Conservation (phyloP, 2,329 filamentous ascomycete genomes). For the Fusarium xyrophilum region DNA sequence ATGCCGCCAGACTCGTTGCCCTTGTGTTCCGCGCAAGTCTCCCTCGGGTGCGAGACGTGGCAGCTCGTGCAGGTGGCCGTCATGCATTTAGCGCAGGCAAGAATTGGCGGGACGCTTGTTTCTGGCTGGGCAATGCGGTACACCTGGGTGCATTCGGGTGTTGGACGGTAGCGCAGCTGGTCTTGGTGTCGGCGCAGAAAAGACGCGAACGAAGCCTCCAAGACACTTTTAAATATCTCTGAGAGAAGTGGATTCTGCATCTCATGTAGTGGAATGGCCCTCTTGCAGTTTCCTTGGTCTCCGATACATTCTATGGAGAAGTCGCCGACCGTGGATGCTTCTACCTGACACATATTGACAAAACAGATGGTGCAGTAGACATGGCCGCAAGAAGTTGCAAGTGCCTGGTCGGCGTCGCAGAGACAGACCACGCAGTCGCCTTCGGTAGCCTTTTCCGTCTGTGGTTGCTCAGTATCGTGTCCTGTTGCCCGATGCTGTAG, state of each 20-base stretch:
- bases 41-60: slow-evolving; percentile 43
- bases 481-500: not conserved
- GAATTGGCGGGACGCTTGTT: slow-evolving; percentile 1
- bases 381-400: slow-evolving; percentile 49
- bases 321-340: not conserved
- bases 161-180: slow-evolving; percentile 51
- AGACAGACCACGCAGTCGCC: slow-evolving; percentile 48
- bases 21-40: slow-evolving; percentile 47
- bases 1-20: slow-evolving; percentile 38
- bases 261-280: slow-evolving; percentile 39
- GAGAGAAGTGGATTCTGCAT: slow-evolving; percentile 39
- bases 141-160: slow-evolving; percentile 51
- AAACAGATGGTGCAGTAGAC: slow-evolving; percentile 54
- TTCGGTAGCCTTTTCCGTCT: not conserved
- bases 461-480: fast-evolving
- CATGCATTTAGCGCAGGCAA: slow-evolving; percentile 50
- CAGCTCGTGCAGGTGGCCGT: slow-evolving; percentile 47
- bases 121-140: slow-evolving; percentile 44
- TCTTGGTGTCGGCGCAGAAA: slow-evolving; percentile 46
- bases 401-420: slow-evolving; percentile 46
- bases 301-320: not conserved
- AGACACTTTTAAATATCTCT: slow-evolving; percentile 45
- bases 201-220: slow-evolving; percentile 47
- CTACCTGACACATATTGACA: slow-evolving; percentile 26
- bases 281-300: not conserved